These are phyloP conservation scores for Maudiozyma saulgeensis DNA, from an alignment of 805 yeast species.

Conservation along the genomic window DNA sequence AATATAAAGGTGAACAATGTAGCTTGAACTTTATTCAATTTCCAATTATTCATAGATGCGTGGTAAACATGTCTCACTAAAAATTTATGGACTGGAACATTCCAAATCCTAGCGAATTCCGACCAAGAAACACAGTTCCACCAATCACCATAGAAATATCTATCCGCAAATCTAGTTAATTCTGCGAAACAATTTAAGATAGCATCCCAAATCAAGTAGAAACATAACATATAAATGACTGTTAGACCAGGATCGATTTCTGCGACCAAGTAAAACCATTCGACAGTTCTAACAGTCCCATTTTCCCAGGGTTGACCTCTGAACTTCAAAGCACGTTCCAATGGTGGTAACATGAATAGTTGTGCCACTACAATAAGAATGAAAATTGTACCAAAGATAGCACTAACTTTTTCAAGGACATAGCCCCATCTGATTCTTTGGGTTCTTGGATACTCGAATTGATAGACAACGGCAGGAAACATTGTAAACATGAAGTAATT, in stretches of 20 bases:
- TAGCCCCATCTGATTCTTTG: constrained; percentile 57
- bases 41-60: constrained; percentile 68
- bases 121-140: constrained; percentile 95
- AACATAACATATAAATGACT: constrained; percentile 62
- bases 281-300: constrained; percentile 12
- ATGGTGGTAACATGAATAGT: constrained; percentile 63
- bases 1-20: constrained; percentile 69
- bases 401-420: constrained; percentile 58
- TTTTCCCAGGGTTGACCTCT: constrained; percentile 28
- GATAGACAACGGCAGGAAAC: constrained; percentile 85
- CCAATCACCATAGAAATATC: constrained; percentile 94
- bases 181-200: constrained; percentile 87
- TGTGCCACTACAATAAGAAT: constrained; percentile 78
- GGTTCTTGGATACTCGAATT: constrained; percentile 75
- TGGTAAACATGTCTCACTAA: constrained; percentile 90
- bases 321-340: constrained; percentile 46
- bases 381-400: constrained; percentile 78
- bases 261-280: constrained; percentile 35
- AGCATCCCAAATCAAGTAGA: constrained; percentile 92
- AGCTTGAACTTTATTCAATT: constrained; percentile 57
- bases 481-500: constrained; percentile 73
- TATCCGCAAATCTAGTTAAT: constrained; percentile 73
- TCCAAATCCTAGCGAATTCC: constrained; percentile 90
- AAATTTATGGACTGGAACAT: constrained; percentile 84
- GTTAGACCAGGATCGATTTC: constrained; percentile 78